Conservation (phyloP, 2,329 filamentous ascomycete species). For the Diaporthe australafricana region DNA sequence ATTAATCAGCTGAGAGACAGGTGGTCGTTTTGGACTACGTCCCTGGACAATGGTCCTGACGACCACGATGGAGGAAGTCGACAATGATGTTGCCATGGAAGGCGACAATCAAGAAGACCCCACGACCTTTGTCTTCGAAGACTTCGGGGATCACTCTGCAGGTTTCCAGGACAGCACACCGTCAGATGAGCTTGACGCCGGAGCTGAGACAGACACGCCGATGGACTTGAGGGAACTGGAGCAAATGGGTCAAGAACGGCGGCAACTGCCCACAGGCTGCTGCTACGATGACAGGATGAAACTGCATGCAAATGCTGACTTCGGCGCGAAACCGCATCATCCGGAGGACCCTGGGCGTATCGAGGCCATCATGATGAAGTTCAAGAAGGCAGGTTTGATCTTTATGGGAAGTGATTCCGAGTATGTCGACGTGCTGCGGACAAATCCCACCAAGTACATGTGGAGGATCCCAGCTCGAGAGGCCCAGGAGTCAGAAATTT, state of each 20-base stretch:
- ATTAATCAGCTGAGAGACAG: not conserved
- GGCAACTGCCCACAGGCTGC: constrained; percentile 76
- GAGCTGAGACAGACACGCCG: constrained; percentile 43
- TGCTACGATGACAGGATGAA: constrained; percentile 98
- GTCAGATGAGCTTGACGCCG: constrained; percentile 50
- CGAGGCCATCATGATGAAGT: constrained; percentile 90
- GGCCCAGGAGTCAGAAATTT: constrained; percentile 84
- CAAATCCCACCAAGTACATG: constrained; percentile 71
- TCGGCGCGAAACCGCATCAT: constrained; percentile 80
- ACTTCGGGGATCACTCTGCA: constrained; percentile 46
- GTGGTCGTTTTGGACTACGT: constrained; percentile 14
- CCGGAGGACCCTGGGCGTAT: constrained; percentile 95
- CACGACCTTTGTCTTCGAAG: constrained; percentile 51
- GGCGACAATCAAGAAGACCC: constrained; percentile 55
- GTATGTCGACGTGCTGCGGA: constrained; percentile 61
- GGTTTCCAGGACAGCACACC: constrained; percentile 33
- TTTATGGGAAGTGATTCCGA: constrained; percentile 69
- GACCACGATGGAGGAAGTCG: constrained; percentile 41
- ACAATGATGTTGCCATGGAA: constrained; percentile 51
- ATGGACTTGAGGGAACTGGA: constrained; percentile 43
- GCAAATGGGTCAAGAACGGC: constrained; percentile 49
- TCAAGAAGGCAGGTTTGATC: constrained; percentile 84
- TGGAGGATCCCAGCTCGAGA: constrained; percentile 82
- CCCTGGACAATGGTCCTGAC: constrained; percentile 24
- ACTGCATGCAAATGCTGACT: constrained; percentile 88